Conservation (phyloP, 768 basidiomycete genomes). For the Cantharellus anzutake region DNA sequence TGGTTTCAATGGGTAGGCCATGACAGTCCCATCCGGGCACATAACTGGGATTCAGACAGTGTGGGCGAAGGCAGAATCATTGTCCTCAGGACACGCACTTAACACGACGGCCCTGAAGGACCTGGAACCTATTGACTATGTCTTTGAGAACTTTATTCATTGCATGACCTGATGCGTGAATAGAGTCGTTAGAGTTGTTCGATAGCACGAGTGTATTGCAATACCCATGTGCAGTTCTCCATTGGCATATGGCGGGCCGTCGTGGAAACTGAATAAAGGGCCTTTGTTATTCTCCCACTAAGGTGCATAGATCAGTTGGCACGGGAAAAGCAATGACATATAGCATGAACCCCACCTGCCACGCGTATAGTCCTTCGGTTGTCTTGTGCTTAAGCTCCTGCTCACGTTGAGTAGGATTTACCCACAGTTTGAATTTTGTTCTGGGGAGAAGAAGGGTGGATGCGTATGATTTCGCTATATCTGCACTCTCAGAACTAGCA, state of each 20-base stretch:
- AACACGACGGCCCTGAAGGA: slow-evolving; percentile 56
- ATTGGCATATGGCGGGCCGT: slow-evolving; percentile 96
- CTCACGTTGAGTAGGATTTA: slow-evolving; percentile 45
- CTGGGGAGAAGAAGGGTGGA: slow-evolving; percentile 64
- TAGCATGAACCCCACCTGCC: slow-evolving; percentile 18
- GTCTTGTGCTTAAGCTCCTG: slow-evolving; percentile 37
- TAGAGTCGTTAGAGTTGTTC: background rate
- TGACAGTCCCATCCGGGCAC: slow-evolving; percentile 97
- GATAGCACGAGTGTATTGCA: background rate
- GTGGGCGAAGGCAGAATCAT: background rate
- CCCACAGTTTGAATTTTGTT: slow-evolving; percentile 59
- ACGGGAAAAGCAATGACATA: too few relatives aligned
- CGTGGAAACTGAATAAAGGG: slow-evolving; percentile 69
- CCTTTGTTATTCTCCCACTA: slow-evolving; percentile 50
- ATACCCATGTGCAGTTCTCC: slow-evolving; percentile 88
- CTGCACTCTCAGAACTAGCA: background rate
- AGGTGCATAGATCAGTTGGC: too few relatives aligned
- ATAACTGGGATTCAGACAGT: slow-evolving; percentile 35
- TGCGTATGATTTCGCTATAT: slow-evolving; percentile 22
- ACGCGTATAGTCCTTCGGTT: slow-evolving; percentile 50
- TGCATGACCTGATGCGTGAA: slow-evolving; percentile 51
- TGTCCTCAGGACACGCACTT: slow-evolving; percentile 34
- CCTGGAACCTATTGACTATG: slow-evolving; percentile 77
- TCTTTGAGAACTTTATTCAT: slow-evolving; percentile 95
- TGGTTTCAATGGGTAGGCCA: slow-evolving; percentile 91